Percentiles rank a stretch among this genome's conserved stretches.
These are phyloP conservation scores for Claviceps pazoutovae DNA, from an alignment of 2,329 filamentous ascomycete genomes.

Conservation along the genomic window DNA sequence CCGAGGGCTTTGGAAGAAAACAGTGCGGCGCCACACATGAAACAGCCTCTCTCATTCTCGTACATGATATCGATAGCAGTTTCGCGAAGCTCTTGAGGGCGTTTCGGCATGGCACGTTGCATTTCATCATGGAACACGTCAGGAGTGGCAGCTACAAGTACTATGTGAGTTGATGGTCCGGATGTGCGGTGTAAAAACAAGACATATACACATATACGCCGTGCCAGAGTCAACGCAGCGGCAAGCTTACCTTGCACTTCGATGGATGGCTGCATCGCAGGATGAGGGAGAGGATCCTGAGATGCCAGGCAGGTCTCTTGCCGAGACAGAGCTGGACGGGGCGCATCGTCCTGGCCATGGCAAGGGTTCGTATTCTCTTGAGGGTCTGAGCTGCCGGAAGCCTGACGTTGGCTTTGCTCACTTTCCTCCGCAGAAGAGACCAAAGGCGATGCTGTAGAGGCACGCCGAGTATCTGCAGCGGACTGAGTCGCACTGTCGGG, in stretches of 20 bases:
- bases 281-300: conserved; percentile 7
- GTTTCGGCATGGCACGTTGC: conserved; percentile 22
- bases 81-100: conserved; percentile 26
- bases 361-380: neutral
- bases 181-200: neutral
- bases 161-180: neutral
- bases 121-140: conserved; percentile 11
- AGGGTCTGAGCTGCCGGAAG: neutral
- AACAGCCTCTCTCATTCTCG: conserved; percentile 86
- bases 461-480: neutral
- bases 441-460: conserved; percentile 7
- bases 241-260: conserved; percentile 17
- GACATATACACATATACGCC: too few relatives aligned
- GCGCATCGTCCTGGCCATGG: neutral
- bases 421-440: conserved; percentile 4
- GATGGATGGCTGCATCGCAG: conserved; percentile 17
- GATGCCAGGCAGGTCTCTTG: neutral
- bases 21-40: conserved; percentile 77
- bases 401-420: neutral
- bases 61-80: conserved; percentile 75
- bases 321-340: neutral
- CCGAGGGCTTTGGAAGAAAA: conserved; percentile 80
- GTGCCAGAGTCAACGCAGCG: neutral
- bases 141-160: conserved; percentile 17
- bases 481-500: conserved; percentile 12